Evolutionary conservation across 306 rosid genomes (phyloP).

Genomic region (Prunus mira): DNA sequence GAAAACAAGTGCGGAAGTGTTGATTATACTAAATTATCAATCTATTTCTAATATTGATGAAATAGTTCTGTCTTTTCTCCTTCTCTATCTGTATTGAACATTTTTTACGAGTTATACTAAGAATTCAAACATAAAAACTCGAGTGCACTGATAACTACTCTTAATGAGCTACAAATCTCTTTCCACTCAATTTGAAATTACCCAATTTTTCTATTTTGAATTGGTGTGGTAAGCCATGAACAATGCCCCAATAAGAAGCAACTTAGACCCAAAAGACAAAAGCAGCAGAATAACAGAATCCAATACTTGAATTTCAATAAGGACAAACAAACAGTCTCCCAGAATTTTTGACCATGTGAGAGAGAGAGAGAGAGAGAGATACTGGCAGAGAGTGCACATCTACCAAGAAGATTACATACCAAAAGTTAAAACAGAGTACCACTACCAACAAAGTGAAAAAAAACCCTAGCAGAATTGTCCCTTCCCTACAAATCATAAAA

Average conservation of each 20-base stretch:
- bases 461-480: background rate
- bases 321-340: slow-evolving; percentile 4
- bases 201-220: no score
- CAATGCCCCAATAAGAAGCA: background rate
- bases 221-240: no score
- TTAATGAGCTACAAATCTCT: no score
- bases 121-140: no score
- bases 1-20: slow-evolving; percentile 76
- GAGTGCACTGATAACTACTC: no score
- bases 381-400: background rate
- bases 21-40: slow-evolving; percentile 49
- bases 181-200: no score
- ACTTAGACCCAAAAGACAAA: slow-evolving; percentile 6
- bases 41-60: background rate
- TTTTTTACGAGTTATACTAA: no score
- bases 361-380: background rate
- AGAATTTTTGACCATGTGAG: slow-evolving; percentile 1
- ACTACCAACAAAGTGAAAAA: background rate
- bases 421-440: background rate
- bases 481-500: background rate
- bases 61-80: background rate
- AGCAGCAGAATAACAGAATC: slow-evolving; percentile 3
- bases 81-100: background rate
- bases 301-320: background rate
- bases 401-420: slow-evolving; percentile 3